These are phyloP conservation scores for Phytopythium delawarense DNA, from an alignment of 352 stramenopile species.

Conservation along the genomic window DNA sequence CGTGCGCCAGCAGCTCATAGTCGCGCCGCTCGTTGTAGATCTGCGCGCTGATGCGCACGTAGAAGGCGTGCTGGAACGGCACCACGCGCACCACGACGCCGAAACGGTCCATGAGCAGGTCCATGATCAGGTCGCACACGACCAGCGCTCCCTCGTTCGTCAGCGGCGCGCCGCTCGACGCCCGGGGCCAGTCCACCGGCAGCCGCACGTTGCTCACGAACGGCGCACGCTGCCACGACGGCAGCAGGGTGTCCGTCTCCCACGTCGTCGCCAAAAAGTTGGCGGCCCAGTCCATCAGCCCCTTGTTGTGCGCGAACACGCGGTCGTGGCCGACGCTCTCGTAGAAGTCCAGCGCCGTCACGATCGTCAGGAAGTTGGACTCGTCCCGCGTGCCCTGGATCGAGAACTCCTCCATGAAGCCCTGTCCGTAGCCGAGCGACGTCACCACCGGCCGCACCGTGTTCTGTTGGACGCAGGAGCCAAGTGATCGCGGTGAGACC, in stretches of 20 bases:
- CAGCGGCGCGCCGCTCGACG: conserved; percentile 37
- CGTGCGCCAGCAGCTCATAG: conserved; percentile 66
- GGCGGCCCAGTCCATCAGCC: conserved; percentile 78
- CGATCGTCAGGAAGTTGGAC: conserved; percentile 79
- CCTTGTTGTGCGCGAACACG: conserved; percentile 80
- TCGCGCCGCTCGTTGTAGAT: conserved; percentile 85
- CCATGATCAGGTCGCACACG: conserved; percentile 78
- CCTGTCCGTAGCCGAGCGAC: conserved; percentile 73
- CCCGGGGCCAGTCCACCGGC: conserved; percentile 58
- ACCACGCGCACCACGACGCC: conserved; percentile 63
- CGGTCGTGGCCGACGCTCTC: conserved; percentile 70
- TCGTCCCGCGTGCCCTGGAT: conserved; percentile 82
- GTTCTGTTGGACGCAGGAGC: conserved; percentile 16
- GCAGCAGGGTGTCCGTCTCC: conserved; percentile 67
- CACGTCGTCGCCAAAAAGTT: conserved; percentile 69
- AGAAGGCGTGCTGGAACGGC: conserved; percentile 64
- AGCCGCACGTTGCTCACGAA: conserved; percentile 82
- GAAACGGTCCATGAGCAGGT: conserved; percentile 72
- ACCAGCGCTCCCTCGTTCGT: conserved; percentile 52
- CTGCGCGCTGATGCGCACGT: conserved; percentile 79
- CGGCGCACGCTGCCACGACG: conserved; percentile 72
- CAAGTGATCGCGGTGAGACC: neutral
- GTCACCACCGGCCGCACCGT: conserved; percentile 79
- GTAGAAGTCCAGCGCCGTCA: conserved; percentile 82
- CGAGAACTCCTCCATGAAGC: conserved; percentile 81